Evolutionary conservation across 139 green algal genomes (phyloP), one percentile per base, ranked within the genome.

Genomic region (Tetradesmus obliquus): DNA sequence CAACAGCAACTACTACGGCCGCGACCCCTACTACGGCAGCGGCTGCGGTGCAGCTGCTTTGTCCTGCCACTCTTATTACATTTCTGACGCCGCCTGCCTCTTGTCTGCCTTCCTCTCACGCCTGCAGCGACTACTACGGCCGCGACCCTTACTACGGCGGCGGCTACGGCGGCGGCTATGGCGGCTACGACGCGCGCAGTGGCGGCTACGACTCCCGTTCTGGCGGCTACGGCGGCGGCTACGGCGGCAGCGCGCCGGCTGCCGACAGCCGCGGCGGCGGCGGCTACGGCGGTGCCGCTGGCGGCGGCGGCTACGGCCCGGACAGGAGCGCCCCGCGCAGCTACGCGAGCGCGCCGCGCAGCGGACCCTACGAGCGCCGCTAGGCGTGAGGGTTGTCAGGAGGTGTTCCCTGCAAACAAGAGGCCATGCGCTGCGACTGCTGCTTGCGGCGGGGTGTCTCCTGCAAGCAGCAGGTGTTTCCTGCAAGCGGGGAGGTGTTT

Each of bases 1-100:
- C n/a, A n/a, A n/a, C 55, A 60, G 85, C 85, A 82, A 55, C 57
- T 55, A 89, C 85, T 89, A 82, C 85, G 74, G 74, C 85, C 62
- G 85, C 3, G 85, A 89, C 24, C 32, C 62, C 62, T 89, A 89
- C 66, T 82, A 82, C 5, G 85, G 85, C 66, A 22, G 62, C 45
- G 85, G 85, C 32, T 82, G 32, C 54, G 83, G 22, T 24, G 69
- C 57, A 5, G 57, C 57, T 12, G 7, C 5, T 7, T 62, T 5
- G 7, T 71, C 1, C 8, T 71, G 60, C 60, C 17, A 12, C 8
- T 12, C 5, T 17, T 12, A 1, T 71, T 10, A 71, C 8, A 17
- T 71, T 12, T 17, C 60, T 71, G 60, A 5, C 60, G 60, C 7
- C 7, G 57, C 57, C 57, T 71, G 60, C 8, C 5, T 10, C 8